Evolutionary conservation across 116 monocot genomes (phyloP).

Genomic region (Papilionanthe hybrid): DNA sequence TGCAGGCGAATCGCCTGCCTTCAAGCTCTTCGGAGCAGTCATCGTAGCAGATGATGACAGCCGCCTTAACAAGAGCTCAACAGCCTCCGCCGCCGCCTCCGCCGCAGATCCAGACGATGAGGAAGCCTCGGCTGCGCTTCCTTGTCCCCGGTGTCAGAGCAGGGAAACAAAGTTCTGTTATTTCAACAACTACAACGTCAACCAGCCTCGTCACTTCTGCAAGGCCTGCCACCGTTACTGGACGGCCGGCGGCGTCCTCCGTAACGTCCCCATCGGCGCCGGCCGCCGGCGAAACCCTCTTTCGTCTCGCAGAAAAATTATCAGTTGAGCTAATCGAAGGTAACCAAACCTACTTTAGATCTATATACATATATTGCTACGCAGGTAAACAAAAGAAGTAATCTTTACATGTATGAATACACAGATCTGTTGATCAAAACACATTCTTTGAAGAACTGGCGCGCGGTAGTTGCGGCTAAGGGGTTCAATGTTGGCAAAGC

Average conservation of each 20-base stretch:
- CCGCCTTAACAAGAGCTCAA: background rate
- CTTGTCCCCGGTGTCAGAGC: conserved; percentile 12
- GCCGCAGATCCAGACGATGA: background rate
- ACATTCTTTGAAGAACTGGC: too few species aligned
- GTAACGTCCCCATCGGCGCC: conserved; percentile 14
- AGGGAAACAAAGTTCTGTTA: conserved; percentile 11
- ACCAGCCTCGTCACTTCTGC: conserved; percentile 25
- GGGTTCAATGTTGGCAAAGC: background rate
- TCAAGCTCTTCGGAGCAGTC: conserved; percentile 54
- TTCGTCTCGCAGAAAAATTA: background rate
- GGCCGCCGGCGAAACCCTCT: conserved; percentile 5
- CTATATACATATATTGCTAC: too few species aligned
- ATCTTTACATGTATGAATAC: too few species aligned
- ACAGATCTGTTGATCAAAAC: too few species aligned
- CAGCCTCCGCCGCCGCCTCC: background rate
- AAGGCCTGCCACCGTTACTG: conserved; percentile 22
- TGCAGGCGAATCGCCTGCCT: conserved; percentile 4
- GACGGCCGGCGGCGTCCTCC: conserved; percentile 19
- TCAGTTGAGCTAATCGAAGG: background rate
- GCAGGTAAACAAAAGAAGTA: too few species aligned
- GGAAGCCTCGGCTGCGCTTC: background rate
- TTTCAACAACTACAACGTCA: conserved; percentile 18
- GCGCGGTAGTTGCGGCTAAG: too few species aligned
- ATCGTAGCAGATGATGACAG: conserved; percentile 19
- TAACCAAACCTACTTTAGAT: background rate